Evolutionary conservation across 345 rosid species (phyloP), one percentile per base, ranked within the genome.

Genomic region (Cardamine resedifolia): DNA sequence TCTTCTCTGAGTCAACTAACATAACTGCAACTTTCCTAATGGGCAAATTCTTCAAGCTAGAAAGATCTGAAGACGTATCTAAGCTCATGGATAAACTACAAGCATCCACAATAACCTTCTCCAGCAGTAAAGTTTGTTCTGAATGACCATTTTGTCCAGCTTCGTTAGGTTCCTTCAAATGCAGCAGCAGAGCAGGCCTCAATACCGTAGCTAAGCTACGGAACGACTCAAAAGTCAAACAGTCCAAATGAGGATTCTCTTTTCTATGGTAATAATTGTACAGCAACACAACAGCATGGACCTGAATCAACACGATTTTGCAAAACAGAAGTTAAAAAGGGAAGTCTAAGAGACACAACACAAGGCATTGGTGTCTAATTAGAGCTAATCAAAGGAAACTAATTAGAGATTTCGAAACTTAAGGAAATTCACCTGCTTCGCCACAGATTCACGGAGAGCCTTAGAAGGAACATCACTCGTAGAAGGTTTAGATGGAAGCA

Each of bases 231-330:
- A 88, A 85, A 70, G 75, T 70, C 36, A 88, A 71, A 72, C 68
- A 78, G 57, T 85, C 84, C 3, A 87, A 59, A 16, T 83, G 80
- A 12, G 69, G 82, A 67, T 90, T 80, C 11, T 76, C 84, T 81
- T 64, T 91, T 74, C 90, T 79, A 71, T 86, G 83, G 78, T 83
- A 87, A 48, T 85, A 88, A 64, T 94, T 94, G 87, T 83, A 91
- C 23, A 94, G 68, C 66, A 91, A 60, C 63, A 86, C 91, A 77
- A 87, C 89, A 24, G 89, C 93, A 74, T 82, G 84, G 58, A 91
- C 83, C 98, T 94, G 79, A 59, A 73, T 19, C 19, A 78, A 16
- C 68, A 61, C 26, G 48, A 62, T 39, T 53, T 27, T 7, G 36
- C 51, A 52, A 23, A 18, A 36, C 10, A 48, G 0, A 60, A 59